Conservation (phyloP, 331 rosid genomes). For the Pyrus hybrid region DNA sequence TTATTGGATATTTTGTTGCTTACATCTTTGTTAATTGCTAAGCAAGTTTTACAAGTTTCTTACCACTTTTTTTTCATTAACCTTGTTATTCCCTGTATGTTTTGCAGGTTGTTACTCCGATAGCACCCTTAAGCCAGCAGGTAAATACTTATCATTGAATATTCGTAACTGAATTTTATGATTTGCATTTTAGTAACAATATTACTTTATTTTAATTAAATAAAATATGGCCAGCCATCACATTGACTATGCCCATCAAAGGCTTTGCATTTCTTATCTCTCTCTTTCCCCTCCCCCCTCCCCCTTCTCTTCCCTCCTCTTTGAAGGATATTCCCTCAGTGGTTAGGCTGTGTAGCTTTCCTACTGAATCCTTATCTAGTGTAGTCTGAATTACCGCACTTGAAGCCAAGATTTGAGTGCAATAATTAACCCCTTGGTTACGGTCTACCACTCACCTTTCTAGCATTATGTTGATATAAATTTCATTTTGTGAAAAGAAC, state of each 20-base stretch:
- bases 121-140: conserved; percentile 98
- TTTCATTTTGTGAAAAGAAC: background rate
- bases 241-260: background rate
- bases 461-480: no score
- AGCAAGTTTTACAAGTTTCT: no score
- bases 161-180: background rate
- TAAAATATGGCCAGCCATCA: background rate
- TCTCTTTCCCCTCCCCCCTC: background rate
- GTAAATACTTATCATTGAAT: conserved; percentile 22
- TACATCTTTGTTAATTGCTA: background rate
- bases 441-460: background rate
- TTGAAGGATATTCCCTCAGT: background rate
- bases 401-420: background rate
- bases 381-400: background rate
- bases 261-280: background rate
- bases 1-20: background rate
- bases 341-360: background rate
- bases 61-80: background rate
- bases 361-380: background rate
- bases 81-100: background rate
- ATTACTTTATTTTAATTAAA: background rate
- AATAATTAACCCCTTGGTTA: background rate
- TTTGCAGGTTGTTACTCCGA: conserved; percentile 95
- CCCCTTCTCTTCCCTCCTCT: background rate
- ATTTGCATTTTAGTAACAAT: background rate